phyloP scores from a whole-genome alignment of 371 early-diverging fungal genomes.

The Mortierella sp. region DNA sequence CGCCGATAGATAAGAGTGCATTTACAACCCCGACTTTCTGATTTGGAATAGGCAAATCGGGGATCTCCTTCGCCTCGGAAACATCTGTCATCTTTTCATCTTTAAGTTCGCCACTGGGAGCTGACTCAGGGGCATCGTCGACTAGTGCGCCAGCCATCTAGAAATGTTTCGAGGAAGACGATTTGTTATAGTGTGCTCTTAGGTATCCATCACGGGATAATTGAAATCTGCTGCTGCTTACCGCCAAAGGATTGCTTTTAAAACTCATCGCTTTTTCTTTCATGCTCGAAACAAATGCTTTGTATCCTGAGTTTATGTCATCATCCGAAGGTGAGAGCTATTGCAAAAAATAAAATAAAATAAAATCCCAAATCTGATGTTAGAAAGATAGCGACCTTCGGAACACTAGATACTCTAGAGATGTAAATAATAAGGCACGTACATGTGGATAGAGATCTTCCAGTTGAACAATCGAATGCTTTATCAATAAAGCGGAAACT shows the following conservation, averaged over 20 bases:
- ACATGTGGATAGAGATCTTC: constrained; percentile 82
- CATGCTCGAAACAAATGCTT: constrained; percentile 57
- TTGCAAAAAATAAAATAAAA: background rate
- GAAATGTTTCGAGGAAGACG: background rate
- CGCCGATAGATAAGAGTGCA: constrained; percentile 78
- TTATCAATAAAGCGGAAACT: constrained; percentile 78
- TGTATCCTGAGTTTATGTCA: constrained; percentile 64
- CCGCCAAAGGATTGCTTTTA: constrained; percentile 38
- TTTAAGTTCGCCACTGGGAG: constrained; percentile 6
- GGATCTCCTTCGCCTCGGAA: constrained; percentile 8
- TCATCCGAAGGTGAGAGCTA: constrained; percentile 72
- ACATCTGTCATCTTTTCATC: constrained; percentile 28
- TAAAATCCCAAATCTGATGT: background rate
- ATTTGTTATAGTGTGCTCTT: background rate
- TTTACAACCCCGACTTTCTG: constrained; percentile 76
- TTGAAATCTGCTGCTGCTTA: constrained; percentile 2
- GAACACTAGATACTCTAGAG: background rate
- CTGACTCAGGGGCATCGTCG: constrained; percentile 51
- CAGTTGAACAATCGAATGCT: constrained; percentile 74
- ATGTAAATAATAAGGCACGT: constrained; percentile 1
- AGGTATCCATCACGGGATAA: background rate
- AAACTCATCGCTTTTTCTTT: constrained; percentile 44
- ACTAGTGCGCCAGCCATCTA: constrained; percentile 60
- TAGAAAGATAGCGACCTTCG: no score
- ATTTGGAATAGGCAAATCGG: constrained; percentile 43